Conservation (phyloP, 2,329 filamentous ascomycete species). For the Aspergillus amoenus region DNA sequence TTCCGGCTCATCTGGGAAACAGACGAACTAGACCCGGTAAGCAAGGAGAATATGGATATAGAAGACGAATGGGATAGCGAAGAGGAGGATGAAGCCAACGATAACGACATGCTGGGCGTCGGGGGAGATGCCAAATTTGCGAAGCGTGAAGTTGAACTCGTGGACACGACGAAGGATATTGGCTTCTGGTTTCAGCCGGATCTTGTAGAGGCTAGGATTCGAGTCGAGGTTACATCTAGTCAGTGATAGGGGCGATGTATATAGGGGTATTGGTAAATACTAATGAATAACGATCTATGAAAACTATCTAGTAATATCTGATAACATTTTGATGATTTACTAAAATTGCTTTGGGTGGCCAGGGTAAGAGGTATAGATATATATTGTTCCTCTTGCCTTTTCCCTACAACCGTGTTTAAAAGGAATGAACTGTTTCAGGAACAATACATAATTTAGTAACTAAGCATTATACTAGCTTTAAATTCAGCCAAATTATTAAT, state of each 20-base stretch:
- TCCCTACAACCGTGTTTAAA: not conserved
- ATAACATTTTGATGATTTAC: no score
- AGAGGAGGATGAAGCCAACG: constrained; percentile 30
- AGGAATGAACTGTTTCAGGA: not conserved
- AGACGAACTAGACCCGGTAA: constrained; percentile 81
- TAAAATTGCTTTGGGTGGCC: no score
- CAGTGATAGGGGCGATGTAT: not conserved
- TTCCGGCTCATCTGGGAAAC: constrained; percentile 81
- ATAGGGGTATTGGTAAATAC: not conserved
- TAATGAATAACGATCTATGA: not conserved
- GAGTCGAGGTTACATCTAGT: constrained; percentile 56
- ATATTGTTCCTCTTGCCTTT: no score
- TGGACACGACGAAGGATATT: constrained; percentile 75
- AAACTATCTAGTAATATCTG: not conserved
- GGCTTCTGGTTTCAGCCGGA: constrained; percentile 73
- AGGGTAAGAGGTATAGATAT: no score
- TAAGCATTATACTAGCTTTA: not conserved
- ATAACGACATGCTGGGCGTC: constrained; percentile 30
- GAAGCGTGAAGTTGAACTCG: constrained; percentile 75
- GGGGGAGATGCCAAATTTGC: constrained; percentile 59
- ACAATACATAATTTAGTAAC: not conserved
- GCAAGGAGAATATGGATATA: constrained; percentile 60
- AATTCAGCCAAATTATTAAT: not conserved
- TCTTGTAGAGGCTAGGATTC: constrained; percentile 65
- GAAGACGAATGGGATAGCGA: constrained; percentile 47